These are phyloP conservation scores for Rubroshorea leprosula DNA, from an alignment of 345 rosid species.

Conservation along the genomic window DNA sequence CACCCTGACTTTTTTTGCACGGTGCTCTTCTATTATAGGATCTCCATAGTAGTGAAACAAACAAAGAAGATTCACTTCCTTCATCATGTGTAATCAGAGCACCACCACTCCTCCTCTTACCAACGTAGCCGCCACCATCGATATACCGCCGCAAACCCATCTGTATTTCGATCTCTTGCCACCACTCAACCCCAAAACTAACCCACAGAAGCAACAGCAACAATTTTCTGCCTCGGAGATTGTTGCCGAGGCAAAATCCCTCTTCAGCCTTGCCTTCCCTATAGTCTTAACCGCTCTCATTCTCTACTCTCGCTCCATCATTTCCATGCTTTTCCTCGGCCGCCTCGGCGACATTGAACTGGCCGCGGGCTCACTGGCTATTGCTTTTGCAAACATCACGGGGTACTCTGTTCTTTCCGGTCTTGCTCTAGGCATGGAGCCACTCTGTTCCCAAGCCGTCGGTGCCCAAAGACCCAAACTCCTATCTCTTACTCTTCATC, in stretches of 20 bases:
- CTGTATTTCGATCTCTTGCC: constrained; percentile 34
- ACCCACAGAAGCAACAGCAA: constrained; percentile 15
- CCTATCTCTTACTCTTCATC: constrained; percentile 77
- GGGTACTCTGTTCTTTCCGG: constrained; percentile 98
- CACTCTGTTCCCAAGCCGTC: constrained; percentile 90
- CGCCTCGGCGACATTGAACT: constrained; percentile 76
- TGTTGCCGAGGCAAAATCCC: constrained; percentile 54
- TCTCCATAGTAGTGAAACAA: no score
- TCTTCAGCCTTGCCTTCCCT: constrained; percentile 71
- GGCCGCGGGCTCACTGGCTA: constrained; percentile 91
- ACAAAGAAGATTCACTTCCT: constrained; percentile 17
- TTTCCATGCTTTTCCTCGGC: constrained; percentile 92
- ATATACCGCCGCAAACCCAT: no score
- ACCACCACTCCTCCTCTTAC: constrained; percentile 20
- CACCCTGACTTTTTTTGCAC: no score
- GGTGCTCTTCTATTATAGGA: no score
- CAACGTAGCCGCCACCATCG: constrained; percentile 17
- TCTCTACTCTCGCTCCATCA: constrained; percentile 77
- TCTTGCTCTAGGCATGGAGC: constrained; percentile 88
- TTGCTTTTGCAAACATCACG: constrained; percentile 90
- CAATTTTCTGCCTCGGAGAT: constrained; percentile 30
- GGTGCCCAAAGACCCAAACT: constrained; percentile 85
- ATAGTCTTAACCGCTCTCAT: constrained; percentile 76
- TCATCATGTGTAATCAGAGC: constrained; percentile 56
- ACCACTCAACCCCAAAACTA: no score